phyloP scores from a whole-genome alignment of 1,139 yeast species.

The Lodderomyces metapsilosis region DNA sequence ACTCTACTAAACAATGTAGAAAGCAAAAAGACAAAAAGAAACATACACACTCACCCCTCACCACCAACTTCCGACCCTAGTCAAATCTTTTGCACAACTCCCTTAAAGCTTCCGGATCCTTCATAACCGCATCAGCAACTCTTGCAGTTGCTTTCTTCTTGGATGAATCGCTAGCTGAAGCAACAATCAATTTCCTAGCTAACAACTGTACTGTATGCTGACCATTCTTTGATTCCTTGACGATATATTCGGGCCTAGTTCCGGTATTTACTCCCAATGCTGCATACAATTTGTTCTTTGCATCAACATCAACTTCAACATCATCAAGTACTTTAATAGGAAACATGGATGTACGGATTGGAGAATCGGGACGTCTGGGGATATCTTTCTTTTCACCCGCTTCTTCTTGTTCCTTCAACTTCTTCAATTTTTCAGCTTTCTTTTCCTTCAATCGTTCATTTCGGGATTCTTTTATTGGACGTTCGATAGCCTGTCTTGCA shows the following conservation, averaged over 20 bases:
- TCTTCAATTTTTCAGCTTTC: slow-evolving; percentile 7
- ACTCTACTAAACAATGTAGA: not conserved
- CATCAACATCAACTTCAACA: slow-evolving; percentile 31
- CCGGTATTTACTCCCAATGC: slow-evolving; percentile 39
- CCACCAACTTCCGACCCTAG: not conserved
- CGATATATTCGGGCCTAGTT: slow-evolving; percentile 40
- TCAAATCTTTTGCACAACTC: slow-evolving; percentile 16
- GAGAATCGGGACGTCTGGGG: slow-evolving; percentile 10
- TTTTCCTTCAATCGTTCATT: slow-evolving; percentile 8
- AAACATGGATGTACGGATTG: slow-evolving; percentile 13
- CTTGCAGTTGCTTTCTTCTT: slow-evolving; percentile 47
- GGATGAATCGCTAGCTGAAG: slow-evolving; percentile 39
- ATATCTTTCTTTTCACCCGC: slow-evolving; percentile 2
- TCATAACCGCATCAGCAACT: slow-evolving; percentile 48
- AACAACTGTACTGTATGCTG: slow-evolving; percentile 35
- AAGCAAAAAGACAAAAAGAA: not conserved
- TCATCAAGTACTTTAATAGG: slow-evolving; percentile 31
- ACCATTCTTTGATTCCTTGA: slow-evolving; percentile 28
- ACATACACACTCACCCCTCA: not conserved
- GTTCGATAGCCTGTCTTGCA: slow-evolving; percentile 65
- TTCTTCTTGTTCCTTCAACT: slow-evolving; percentile 8
- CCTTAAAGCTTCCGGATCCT: slow-evolving; percentile 27
- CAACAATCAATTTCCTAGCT: slow-evolving; percentile 35
- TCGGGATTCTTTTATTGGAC: slow-evolving; percentile 10
- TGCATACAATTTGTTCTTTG: slow-evolving; percentile 46